Base-by-base conservation (phyloP, 352 stramenopile genomes). In the Salisapilia sapeloensis region DNA sequence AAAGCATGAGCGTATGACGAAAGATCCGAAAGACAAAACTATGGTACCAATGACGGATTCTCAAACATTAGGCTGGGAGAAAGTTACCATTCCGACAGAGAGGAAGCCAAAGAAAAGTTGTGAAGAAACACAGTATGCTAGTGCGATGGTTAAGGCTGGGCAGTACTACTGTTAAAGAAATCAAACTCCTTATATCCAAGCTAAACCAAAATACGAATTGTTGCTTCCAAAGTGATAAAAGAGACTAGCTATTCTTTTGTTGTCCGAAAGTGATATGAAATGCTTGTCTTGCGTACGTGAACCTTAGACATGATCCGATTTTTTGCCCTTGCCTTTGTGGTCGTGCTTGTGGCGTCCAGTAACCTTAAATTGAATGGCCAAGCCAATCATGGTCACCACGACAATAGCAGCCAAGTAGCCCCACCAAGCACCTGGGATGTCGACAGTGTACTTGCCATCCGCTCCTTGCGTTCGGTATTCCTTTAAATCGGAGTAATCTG, bases 131-230 rank as follows among this genome's bases (percentile, higher is more conserved):
- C 48, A 53, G 16, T 77, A 59, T 44, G 62, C 65, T 17, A 72
- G 59, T 48, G 65, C 62, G 32, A 82, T 78, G 61, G 56, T 78
- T 41, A 82, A 82, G 38, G 65, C 62, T 2, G 65, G 61, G 23
- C 60, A 78, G 25, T 77, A 77, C 46, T 82, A 82, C 46, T 76
- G 76, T 42, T 82, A 60, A 42, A 11, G n/a, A n/a, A n/a, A n/a
- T n/a, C n/a, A n/a, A n/a, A n/a, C n/a, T n/a, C n/a, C n/a, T n/a
- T n/a, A n/a, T n/a, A n/a, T n/a, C n/a, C n/a, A n/a, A n/a, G n/a
- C n/a, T n/a, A n/a, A n/a, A n/a, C n/a, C n/a, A n/a, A n/a, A n/a
- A n/a, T n/a, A n/a, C n/a, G n/a, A n/a, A n/a, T n/a, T n/a, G n/a
- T n/a, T n/a, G n/a, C n/a, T n/a, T n/a, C n/a, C n/a, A n/a, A n/a